Conservation (phyloP, 768 basidiomycete species). For the Phylloporus arenicola region DNA sequence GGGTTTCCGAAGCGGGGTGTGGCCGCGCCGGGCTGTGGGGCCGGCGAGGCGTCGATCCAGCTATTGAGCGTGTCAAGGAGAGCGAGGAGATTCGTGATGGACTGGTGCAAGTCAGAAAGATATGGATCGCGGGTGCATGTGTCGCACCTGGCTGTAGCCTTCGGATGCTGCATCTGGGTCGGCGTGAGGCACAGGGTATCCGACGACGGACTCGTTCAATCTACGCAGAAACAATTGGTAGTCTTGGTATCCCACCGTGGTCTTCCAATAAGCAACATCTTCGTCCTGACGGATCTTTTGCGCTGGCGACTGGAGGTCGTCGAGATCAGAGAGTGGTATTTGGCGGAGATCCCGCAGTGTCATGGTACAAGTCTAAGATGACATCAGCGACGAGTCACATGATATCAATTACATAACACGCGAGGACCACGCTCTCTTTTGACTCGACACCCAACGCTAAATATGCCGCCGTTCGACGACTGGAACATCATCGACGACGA, state of each 20-base stretch:
- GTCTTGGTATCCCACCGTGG: constrained; percentile 64
- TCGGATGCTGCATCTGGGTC: not conserved
- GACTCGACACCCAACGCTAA: not conserved
- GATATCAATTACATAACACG: constrained; percentile 23
- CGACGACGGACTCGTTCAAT: constrained; percentile 74
- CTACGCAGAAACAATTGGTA: constrained; percentile 72
- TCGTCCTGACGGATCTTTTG: constrained; percentile 64
- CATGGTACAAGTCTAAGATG: not conserved
- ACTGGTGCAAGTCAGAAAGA: constrained; percentile 30
- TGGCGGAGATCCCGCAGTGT: constrained; percentile 26
- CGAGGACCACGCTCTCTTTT: not conserved
- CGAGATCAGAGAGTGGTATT: constrained; percentile 23
- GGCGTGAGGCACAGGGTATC: constrained; percentile 45
- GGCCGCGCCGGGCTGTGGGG: constrained; percentile 41
- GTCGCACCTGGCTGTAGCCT: constrained; percentile 18
- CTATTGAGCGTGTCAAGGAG: constrained; percentile 61
- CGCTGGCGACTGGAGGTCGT: constrained; percentile 31
- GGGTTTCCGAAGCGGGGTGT: constrained; percentile 89
- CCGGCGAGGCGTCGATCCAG: constrained; percentile 83
- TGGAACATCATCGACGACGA: constrained; percentile 79
- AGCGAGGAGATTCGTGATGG: constrained; percentile 41
- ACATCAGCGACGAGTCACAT: constrained; percentile 15
- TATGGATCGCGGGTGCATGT: not conserved
- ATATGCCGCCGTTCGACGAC: constrained; percentile 69
- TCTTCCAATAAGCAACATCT: constrained; percentile 70